These are phyloP conservation scores for Oleoguttula mirabilis DNA, from an alignment of 495 filamentous ascomycete genomes.

Conservation along the genomic window DNA sequence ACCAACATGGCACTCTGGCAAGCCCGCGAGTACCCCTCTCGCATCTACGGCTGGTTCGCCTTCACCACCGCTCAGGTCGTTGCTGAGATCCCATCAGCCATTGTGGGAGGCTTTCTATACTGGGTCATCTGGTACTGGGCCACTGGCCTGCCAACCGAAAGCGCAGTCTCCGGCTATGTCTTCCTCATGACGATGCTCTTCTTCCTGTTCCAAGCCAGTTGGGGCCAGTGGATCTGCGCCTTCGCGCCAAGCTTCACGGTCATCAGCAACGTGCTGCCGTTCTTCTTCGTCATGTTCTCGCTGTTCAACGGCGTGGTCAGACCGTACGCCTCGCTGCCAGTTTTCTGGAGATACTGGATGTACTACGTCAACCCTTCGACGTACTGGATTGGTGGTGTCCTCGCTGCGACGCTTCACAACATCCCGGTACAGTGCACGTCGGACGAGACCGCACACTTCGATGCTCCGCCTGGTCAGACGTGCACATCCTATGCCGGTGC, in stretches of 20 bases:
- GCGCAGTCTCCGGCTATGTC: slow-evolving; percentile 59
- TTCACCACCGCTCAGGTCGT: slow-evolving; percentile 68
- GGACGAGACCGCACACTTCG: slow-evolving; percentile 53
- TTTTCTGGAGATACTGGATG: slow-evolving; percentile 35
- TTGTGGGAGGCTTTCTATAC: slow-evolving; percentile 54
- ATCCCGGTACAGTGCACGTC: slow-evolving; percentile 45
- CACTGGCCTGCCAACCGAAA: slow-evolving; percentile 54
- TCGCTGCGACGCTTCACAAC: slow-evolving; percentile 46
- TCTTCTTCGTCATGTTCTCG: slow-evolving; percentile 68
- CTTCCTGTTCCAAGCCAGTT: slow-evolving; percentile 63
- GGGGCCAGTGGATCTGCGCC: slow-evolving; percentile 78
- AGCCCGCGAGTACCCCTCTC: slow-evolving; percentile 59
- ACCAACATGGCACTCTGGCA: slow-evolving; percentile 64
- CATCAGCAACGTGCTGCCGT: slow-evolving; percentile 63
- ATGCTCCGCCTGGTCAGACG: slow-evolving; percentile 48
- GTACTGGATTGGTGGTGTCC: slow-evolving; percentile 64
- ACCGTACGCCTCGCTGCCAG: slow-evolving; percentile 27
- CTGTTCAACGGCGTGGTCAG: slow-evolving; percentile 62
- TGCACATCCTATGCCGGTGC: slow-evolving; percentile 44
- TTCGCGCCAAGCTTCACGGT: slow-evolving; percentile 72
- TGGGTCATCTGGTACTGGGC: slow-evolving; percentile 72
- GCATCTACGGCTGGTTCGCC: slow-evolving; percentile 74
- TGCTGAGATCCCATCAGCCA: slow-evolving; percentile 61
- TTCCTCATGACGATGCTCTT: slow-evolving; percentile 77
- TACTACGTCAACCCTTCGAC: slow-evolving; percentile 32